A percentile compares a stretch with the other conserved stretches of the same genome.
phyloP scores from a whole-genome alignment of 2,329 filamentous ascomycete species.

The Boeremia exigua region DNA sequence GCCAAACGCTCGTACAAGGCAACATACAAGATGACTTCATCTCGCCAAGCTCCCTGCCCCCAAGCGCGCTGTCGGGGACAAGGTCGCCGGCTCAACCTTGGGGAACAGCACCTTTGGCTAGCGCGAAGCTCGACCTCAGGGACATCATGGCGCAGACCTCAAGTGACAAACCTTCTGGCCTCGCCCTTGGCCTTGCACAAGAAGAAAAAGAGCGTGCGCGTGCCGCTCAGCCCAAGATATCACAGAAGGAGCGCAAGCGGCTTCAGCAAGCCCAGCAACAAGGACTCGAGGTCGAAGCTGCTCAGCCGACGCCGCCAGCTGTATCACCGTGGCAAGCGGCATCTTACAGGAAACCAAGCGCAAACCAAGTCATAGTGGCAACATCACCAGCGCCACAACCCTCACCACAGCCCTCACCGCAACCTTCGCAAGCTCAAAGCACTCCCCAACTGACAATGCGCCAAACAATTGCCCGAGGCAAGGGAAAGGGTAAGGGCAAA shows the following conservation, averaged over 20 bases:
- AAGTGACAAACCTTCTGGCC: constrained; percentile 56
- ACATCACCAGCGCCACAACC: constrained; percentile 13
- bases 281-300: constrained; percentile 35
- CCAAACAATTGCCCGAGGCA: constrained; percentile 59
- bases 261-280: constrained; percentile 47
- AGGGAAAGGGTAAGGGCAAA: constrained; percentile 21
- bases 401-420: constrained; percentile 22
- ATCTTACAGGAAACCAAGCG: constrained; percentile 40
- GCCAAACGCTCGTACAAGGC: not conserved
- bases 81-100: constrained; percentile 55
- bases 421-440: constrained; percentile 30
- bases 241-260: constrained; percentile 89
- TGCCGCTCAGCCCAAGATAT: constrained; percentile 66
- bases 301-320: constrained; percentile 37
- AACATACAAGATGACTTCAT: constrained; percentile 7
- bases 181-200: constrained; percentile 59
- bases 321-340: constrained; percentile 46
- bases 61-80: constrained; percentile 26
- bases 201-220: constrained; percentile 49
- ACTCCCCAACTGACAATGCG: constrained; percentile 65
- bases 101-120: constrained; percentile 60
- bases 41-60: constrained; percentile 32
- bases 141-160: constrained; percentile 75
- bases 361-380: constrained; percentile 20
- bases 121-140: constrained; percentile 73